Conservation (phyloP, 2,329 filamentous ascomycete species). For the Phoma sp. region DNA sequence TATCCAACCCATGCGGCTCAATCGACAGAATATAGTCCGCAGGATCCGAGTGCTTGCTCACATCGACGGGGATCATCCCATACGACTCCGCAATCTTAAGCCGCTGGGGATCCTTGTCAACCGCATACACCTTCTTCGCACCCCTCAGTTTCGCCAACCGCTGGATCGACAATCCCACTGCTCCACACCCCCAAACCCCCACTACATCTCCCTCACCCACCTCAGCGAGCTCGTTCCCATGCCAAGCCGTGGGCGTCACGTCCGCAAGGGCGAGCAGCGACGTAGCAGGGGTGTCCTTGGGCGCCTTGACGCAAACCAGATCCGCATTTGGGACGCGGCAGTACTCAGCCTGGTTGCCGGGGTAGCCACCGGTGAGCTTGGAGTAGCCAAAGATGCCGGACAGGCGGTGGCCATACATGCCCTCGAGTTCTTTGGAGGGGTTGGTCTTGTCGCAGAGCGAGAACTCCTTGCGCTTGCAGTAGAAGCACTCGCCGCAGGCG, state of each 20-base stretch:
- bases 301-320: slow-evolving; percentile 2
- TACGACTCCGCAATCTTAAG: slow-evolving; percentile 3
- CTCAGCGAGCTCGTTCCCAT: slow-evolving; percentile 9
- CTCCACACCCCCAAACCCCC: slow-evolving; percentile 42
- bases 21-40: slow-evolving; percentile 8
- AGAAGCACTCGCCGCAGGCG: slow-evolving; percentile 14
- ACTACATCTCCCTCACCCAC: slow-evolving; percentile 28
- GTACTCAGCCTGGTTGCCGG: slow-evolving; percentile 17
- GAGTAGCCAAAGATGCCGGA: slow-evolving; percentile 16
- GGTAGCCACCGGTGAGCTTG: slow-evolving; percentile 8
- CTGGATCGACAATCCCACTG: slow-evolving; percentile 37
- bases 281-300: neutral
- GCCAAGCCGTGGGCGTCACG: slow-evolving; percentile 6
- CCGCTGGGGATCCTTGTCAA: slow-evolving; percentile 26
- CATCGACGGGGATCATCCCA: slow-evolving; percentile 13
- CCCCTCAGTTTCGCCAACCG: slow-evolving; percentile 40
- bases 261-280: slow-evolving; percentile 5
- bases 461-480: slow-evolving; percentile 12
- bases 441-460: slow-evolving; percentile 14
- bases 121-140: slow-evolving; percentile 36
- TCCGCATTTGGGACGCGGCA: slow-evolving; percentile 18
- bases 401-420: slow-evolving; percentile 11
- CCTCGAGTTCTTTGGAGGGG: neutral
- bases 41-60: neutral
- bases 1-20: slow-evolving; percentile 8